Evolutionary conservation across 352 stramenopile species (phyloP).

Genomic region (Globisporangium okanoganense): DNA sequence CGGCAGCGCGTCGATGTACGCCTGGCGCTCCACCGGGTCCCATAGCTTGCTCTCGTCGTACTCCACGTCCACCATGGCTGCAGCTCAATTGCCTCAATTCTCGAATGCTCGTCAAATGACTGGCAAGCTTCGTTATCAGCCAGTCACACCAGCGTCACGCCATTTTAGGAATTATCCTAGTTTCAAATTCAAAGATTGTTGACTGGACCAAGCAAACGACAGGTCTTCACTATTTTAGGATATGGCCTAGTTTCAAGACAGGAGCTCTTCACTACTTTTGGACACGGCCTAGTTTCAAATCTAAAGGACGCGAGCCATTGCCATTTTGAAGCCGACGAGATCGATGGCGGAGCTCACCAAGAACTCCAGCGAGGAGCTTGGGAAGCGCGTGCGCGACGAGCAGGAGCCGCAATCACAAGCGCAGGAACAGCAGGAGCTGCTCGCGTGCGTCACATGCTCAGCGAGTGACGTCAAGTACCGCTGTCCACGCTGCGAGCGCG

Average conservation of each 20-base stretch:
- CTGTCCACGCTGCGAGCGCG: slow-evolving; percentile 77
- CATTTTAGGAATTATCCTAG: slow-evolving; percentile 3
- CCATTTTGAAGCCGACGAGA: slow-evolving; percentile 7
- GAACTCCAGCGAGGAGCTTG: background rate
- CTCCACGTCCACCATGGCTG: slow-evolving; percentile 78
- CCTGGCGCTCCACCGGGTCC: slow-evolving; percentile 69
- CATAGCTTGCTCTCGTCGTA: slow-evolving; percentile 86
- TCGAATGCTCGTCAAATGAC: slow-evolving; percentile 12
- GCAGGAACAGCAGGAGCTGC: slow-evolving; percentile 6
- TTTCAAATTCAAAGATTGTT: background rate
- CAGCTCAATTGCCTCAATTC: background rate
- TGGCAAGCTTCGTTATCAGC: slow-evolving; percentile 13
- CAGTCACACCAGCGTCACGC: slow-evolving; percentile 5
- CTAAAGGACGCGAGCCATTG: slow-evolving; percentile 12
- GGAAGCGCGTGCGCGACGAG: slow-evolving; percentile 30
- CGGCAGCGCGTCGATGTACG: slow-evolving; percentile 81
- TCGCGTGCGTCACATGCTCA: slow-evolving; percentile 46
- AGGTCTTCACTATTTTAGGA: too few species aligned
- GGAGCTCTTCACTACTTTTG: background rate
- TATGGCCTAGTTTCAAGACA: slow-evolving; percentile 1
- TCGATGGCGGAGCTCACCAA: slow-evolving; percentile 6
- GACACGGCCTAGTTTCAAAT: slow-evolving; percentile 1
- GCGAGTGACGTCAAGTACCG: slow-evolving; percentile 73
- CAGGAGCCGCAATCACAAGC: slow-evolving; percentile 12
- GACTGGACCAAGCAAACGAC: background rate